Evolutionary conservation across 208 protist genomes (phyloP), one percentile per base, ranked within the genome.

Genomic region (Leishmania tarentolae): DNA sequence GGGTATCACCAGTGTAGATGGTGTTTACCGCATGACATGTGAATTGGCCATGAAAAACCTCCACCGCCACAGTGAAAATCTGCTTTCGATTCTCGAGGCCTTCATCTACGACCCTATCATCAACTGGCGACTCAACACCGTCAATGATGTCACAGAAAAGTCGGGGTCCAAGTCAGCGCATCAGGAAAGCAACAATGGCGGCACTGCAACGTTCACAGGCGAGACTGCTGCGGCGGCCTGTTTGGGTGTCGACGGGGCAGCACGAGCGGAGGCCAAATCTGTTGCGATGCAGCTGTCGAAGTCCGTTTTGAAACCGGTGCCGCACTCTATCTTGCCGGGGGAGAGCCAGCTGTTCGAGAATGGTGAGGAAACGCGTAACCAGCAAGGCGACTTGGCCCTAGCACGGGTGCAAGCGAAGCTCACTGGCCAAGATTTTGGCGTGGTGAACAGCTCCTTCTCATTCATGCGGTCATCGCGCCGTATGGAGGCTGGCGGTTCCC

Each of bases 51-150:
- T 99, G 98, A 88, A 93, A 57, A 98, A 99, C 37, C 87, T 99
- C 21, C 92, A 99, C n/a, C 88, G 97, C 5, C 97, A 99, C 90
- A 99, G 99, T 78, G 99, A 99, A 80, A 98, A 96, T 71, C 88
- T 99, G 3, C 99, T 99, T 80, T 99, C 99, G 13, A 98, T 99
- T 73, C 96, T 99, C 11, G 99, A 99, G 89, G 99, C 99, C 0
- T 99, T 99, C 89, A 99, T 99, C 68, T 99, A 99, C 92, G 99
- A 99, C 89, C 99, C 99, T 13, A 93, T 99, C 11, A 99, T 99
- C 86, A 99, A 99, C 88, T 99, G 99, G 99, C 89, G 99, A 28
- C 92, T 99, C 19, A 94, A 95, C 73, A 88, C 53, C 24, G 80
- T 53, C 17, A 81, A 72, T 42, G 80, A 87, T 28, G 65, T 66